These are phyloP conservation scores for Daldinia grandis DNA, from an alignment of 495 filamentous ascomycete species.

Conservation along the genomic window DNA sequence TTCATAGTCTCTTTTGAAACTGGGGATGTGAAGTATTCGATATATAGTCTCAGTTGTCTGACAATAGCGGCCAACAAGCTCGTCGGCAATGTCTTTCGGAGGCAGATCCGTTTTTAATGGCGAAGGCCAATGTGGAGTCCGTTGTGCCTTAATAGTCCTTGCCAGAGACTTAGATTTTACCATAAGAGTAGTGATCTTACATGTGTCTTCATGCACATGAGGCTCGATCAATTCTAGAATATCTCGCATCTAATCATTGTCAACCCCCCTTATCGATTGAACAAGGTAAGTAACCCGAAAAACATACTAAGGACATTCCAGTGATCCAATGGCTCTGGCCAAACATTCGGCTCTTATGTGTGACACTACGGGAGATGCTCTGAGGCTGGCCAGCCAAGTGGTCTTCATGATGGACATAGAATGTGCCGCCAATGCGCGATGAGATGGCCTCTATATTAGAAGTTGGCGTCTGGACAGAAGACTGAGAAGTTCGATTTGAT, in stretches of 20 bases:
- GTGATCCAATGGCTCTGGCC: slow-evolving; percentile 67
- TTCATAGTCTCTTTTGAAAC: slow-evolving; percentile 61
- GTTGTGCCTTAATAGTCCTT: slow-evolving; percentile 55
- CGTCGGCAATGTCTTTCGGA: slow-evolving; percentile 54
- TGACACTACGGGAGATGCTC: slow-evolving; percentile 50
- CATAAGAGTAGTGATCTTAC: slow-evolving; percentile 44
- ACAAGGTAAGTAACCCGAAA: background rate
- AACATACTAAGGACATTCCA: slow-evolving; percentile 52
- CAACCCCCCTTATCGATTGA: slow-evolving; percentile 1
- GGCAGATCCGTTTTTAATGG: slow-evolving; percentile 51
- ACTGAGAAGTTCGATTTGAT: slow-evolving; percentile 19
- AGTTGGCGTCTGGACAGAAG: slow-evolving; percentile 24
- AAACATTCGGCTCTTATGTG: slow-evolving; percentile 63
- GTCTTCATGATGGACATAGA: slow-evolving; percentile 35
- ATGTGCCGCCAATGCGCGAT: slow-evolving; percentile 29
- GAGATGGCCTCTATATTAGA: slow-evolving; percentile 41
- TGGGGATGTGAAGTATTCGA: slow-evolving; percentile 61
- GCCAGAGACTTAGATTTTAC: slow-evolving; percentile 56
- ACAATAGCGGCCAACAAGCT: slow-evolving; percentile 62
- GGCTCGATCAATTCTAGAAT: slow-evolving; percentile 52
- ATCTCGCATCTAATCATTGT: slow-evolving; percentile 50
- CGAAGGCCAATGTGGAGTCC: slow-evolving; percentile 54
- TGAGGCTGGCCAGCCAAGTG: slow-evolving; percentile 32
- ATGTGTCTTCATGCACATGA: slow-evolving; percentile 45
- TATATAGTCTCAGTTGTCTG: slow-evolving; percentile 60